These are phyloP conservation scores for Castanopsis chinensis DNA, from an alignment of 306 rosid genomes.

Conservation along the genomic window DNA sequence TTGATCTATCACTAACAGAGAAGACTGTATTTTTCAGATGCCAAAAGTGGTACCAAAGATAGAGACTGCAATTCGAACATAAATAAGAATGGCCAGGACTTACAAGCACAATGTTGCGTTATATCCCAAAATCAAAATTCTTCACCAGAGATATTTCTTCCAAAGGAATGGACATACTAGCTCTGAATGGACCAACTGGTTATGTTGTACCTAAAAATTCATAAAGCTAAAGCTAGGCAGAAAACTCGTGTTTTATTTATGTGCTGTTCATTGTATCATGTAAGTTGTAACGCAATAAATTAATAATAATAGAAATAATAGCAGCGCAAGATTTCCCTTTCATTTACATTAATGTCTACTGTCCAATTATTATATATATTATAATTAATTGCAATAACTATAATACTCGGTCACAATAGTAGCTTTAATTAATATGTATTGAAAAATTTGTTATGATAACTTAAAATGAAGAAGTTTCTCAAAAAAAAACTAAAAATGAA, in stretches of 20 bases:
- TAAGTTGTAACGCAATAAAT: neutral
- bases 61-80: slow-evolving; percentile 16
- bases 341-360: neutral
- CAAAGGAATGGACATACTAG: slow-evolving; percentile 83
- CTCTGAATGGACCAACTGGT: neutral
- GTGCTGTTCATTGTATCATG: slow-evolving; percentile 3
- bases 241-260: neutral
- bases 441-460: too few species aligned
- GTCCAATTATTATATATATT: too few species aligned
- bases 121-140: slow-evolving; percentile 42
- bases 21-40: slow-evolving; percentile 1
- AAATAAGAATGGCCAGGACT: slow-evolving; percentile 31
- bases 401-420: too few species aligned
- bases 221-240: slow-evolving; percentile 9
- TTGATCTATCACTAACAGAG: neutral
- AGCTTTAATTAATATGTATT: too few species aligned
- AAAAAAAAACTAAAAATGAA: too few species aligned
- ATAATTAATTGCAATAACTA: too few species aligned
- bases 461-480: too few species aligned
- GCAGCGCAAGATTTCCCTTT: neutral
- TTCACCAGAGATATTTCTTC: slow-evolving; percentile 57
- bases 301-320: slow-evolving; percentile 1
- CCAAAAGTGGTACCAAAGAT: slow-evolving; percentile 3
- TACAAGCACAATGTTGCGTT: slow-evolving; percentile 36
- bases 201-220: slow-evolving; percentile 1